phyloP scores from a whole-genome alignment of 2,329 filamentous ascomycete species.

The Lithohypha guttulata region DNA sequence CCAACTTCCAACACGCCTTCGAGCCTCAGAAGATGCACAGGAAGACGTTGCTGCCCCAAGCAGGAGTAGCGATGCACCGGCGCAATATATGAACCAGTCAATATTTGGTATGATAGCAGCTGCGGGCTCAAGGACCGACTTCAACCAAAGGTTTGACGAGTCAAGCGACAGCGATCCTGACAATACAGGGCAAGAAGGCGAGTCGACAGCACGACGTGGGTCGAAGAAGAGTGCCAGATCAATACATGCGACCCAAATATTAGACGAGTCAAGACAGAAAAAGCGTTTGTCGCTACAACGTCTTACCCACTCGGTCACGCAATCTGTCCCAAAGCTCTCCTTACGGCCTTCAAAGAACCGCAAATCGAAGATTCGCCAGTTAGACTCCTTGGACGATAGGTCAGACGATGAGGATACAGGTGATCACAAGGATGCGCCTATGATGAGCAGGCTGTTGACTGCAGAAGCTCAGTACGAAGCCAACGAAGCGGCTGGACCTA shows the following conservation, averaged over 20 bases:
- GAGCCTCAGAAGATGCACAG: constrained; percentile 48
- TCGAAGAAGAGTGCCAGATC: constrained; percentile 10
- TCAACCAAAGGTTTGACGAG: constrained; percentile 70
- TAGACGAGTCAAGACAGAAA: constrained; percentile 11
- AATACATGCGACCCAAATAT: constrained; percentile 6
- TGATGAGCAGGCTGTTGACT: constrained; percentile 69
- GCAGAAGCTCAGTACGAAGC: constrained; percentile 51
- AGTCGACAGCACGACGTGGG: neutral
- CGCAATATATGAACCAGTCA: constrained; percentile 77
- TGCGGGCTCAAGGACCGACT: constrained; percentile 71
- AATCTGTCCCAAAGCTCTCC: constrained; percentile 52
- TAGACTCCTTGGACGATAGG: constrained; percentile 14
- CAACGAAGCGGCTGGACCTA: constrained; percentile 12
- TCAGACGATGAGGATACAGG: constrained; percentile 13
- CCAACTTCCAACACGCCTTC: constrained; percentile 48
- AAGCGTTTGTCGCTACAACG: constrained; percentile 47
- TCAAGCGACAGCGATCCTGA: constrained; percentile 70
- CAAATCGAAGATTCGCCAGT: constrained; percentile 8
- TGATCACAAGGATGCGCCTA: constrained; percentile 47
- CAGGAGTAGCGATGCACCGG: constrained; percentile 27
- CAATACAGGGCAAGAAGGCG: constrained; percentile 20
- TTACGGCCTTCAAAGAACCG: constrained; percentile 18
- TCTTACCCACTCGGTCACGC: constrained; percentile 48
- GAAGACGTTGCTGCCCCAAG: constrained; percentile 50
- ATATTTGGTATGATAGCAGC: constrained; percentile 88